Percentiles rank a stretch among this genome's conserved stretches.
phyloP scores from a whole-genome alignment of 1,284 basidiomycete genomes.

The Malassezia nana region DNA sequence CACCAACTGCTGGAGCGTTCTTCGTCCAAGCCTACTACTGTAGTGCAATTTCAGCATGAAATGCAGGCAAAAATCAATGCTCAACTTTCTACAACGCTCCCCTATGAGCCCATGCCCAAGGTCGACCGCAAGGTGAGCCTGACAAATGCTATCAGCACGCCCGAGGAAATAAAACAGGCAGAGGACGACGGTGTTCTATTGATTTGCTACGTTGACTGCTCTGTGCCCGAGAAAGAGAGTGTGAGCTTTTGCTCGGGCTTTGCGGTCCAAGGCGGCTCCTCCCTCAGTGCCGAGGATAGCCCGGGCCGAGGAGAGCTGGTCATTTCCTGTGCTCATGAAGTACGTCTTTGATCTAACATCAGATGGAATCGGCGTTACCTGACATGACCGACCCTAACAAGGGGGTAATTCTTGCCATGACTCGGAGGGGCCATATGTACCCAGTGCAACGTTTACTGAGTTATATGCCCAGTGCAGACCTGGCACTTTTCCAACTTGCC shows the following conservation, averaged over 20 bases:
- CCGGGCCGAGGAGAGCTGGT: conserved; percentile 51
- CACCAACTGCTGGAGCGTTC: neutral
- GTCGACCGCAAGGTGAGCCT: conserved; percentile 25
- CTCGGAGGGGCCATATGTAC: conserved; percentile 49
- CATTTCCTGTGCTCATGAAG: conserved; percentile 61
- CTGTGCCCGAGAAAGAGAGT: conserved; percentile 50
- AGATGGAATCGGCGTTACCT: conserved; percentile 3
- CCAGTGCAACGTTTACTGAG: conserved; percentile 55
- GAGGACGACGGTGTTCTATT: conserved; percentile 53
- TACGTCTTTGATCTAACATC: conserved; percentile 31
- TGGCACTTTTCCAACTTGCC: conserved; percentile 49
- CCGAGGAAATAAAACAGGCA: conserved; percentile 25
- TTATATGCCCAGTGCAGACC: conserved; percentile 57
- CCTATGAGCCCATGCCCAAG: conserved; percentile 36
- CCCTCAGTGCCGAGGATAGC: conserved; percentile 25
- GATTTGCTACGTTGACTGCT: conserved; percentile 55
- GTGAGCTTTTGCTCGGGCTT: conserved; percentile 60
- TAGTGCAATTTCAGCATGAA: neutral
- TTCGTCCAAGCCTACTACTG: neutral
- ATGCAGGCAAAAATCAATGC: neutral
- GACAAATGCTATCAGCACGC: conserved; percentile 27
- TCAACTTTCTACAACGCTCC: conserved; percentile 38
- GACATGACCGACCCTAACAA: neutral
- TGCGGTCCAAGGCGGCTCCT: conserved; percentile 50
- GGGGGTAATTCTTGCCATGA: conserved; percentile 47